Evolutionary conservation across 2,329 filamentous ascomycete genomes (phyloP).

Genomic region (Hymenoscyphus fructigenus): DNA sequence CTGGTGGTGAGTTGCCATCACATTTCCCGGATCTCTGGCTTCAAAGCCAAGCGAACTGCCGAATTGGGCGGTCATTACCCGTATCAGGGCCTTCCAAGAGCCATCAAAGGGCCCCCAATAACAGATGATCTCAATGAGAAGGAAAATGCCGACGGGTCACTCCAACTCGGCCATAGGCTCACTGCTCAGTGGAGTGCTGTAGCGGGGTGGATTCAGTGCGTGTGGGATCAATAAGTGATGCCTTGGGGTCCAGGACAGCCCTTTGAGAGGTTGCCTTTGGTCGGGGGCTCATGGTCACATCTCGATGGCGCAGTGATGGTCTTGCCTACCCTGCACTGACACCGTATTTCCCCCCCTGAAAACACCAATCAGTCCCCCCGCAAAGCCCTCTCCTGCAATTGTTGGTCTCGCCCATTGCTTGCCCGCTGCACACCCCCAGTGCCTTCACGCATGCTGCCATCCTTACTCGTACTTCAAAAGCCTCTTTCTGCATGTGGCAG

Average conservation of each 20-base stretch:
- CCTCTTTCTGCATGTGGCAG: slow-evolving; percentile 4
- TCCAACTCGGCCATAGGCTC: too few relatives aligned
- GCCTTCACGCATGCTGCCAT: background rate
- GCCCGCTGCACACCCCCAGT: background rate
- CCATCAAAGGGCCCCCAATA: background rate
- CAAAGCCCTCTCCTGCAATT: background rate
- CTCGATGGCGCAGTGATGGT: slow-evolving; percentile 7
- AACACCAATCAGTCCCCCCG: slow-evolving; percentile 2
- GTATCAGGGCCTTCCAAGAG: background rate
- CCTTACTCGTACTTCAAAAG: background rate
- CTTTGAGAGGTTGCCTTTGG: background rate
- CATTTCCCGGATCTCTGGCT: background rate
- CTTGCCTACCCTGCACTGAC: background rate
- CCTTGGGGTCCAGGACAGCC: slow-evolving; percentile 1
- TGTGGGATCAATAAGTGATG: background rate
- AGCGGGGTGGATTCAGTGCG: background rate
- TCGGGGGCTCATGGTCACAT: background rate
- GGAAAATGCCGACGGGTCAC: background rate
- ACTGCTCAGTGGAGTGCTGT: background rate
- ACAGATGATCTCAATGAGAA: background rate
- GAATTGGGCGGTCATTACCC: background rate
- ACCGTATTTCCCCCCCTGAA: background rate
- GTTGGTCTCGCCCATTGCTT: background rate
- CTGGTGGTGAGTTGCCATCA: background rate
- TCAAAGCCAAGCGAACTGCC: background rate